Evolutionary conservation across 345 rosid species (phyloP), one percentile per base, ranked within the genome.

Genomic region (Syzygium grande): DNA sequence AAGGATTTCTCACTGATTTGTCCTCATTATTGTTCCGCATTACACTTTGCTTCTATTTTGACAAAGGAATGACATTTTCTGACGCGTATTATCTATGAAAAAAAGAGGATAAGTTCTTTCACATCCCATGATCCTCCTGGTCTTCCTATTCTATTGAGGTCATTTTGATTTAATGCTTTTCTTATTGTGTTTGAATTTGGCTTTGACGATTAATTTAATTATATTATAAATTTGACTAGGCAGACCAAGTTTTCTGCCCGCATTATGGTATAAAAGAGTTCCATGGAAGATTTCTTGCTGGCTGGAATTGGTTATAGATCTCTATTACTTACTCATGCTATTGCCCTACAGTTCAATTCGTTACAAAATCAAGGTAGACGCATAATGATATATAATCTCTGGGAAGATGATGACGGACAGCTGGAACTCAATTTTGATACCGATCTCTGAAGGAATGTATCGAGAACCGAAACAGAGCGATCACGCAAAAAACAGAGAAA

Each of bases 391-490:
- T 95, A 95, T 87, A 96, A 96, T 88, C 94, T 96, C 65, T 96
- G 97, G 98, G 97, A 95, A 63, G 98, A 94, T 46, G 99, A 95
- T 30, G 95, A 93, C 79, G 94, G 93, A 51, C 51, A 89, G 43
- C 84, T 93, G 89, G 99, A 96, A 84, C 94, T 96, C 29, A 97
- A 96, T 90, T 96, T 96, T 52, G 95, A 92, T 30, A 87, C 95
- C 0, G 94, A 95, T n/a, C n/a, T n/a, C n/a, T n/a, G n/a, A n/a
- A n/a, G n/a, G n/a, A n/a, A n/a, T n/a, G n/a, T n/a, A n/a, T n/a
- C n/a, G n/a, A n/a, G n/a, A n/a, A n/a, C n/a, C n/a, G n/a, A n/a
- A n/a, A n/a, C n/a, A n/a, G n/a, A n/a, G n/a, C n/a, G n/a, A n/a
- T n/a, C n/a, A n/a, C n/a, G n/a, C n/a, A n/a, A n/a, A n/a, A n/a